phyloP scores from a whole-genome alignment of 768 basidiomycete species.

The Lactarius tabidus region DNA sequence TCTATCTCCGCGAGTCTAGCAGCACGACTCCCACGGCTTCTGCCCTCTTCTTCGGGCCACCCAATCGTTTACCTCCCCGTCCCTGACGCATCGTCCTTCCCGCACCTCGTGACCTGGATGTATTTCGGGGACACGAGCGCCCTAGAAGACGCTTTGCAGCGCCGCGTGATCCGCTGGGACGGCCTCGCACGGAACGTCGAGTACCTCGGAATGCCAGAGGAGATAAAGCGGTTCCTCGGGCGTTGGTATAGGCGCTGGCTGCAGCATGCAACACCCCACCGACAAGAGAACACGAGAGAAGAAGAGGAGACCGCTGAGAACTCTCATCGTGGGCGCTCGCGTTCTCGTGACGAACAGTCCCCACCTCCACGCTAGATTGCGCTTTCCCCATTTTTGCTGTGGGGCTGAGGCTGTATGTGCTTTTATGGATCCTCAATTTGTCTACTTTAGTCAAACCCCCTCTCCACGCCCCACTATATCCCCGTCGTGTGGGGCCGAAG shows the following conservation, averaged over 20 bases:
- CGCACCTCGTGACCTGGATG: conserved; percentile 73
- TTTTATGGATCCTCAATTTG: background rate
- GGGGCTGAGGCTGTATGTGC: background rate
- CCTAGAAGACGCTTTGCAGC: conserved; percentile 65
- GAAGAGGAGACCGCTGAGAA: conserved; percentile 13
- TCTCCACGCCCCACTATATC: background rate
- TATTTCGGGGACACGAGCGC: conserved; percentile 68
- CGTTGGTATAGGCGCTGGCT: conserved; percentile 71
- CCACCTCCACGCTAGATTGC: conserved; percentile 12
- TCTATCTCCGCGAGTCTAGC: conserved; percentile 40
- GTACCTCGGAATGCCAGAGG: conserved; percentile 71
- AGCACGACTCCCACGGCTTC: conserved; percentile 58
- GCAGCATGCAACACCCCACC: conserved; percentile 26
- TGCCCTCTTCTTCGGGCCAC: conserved; percentile 60
- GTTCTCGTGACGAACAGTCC: conserved; percentile 7
- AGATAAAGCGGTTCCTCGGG: conserved; percentile 74
- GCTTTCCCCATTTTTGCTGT: too few relatives aligned
- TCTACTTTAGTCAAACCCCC: conserved; percentile 3
- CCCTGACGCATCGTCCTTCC: conserved; percentile 68
- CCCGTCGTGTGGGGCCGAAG: background rate
- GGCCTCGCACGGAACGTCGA: conserved; percentile 87
- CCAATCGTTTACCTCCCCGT: conserved; percentile 71
- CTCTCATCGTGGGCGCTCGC: conserved; percentile 9
- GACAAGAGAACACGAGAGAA: background rate
- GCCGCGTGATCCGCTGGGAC: conserved; percentile 72